Percentiles rank a stretch among this genome's conserved stretches.
Conservation (phyloP, 345 rosid genomes). For the Eucalyptus victrix region DNA sequence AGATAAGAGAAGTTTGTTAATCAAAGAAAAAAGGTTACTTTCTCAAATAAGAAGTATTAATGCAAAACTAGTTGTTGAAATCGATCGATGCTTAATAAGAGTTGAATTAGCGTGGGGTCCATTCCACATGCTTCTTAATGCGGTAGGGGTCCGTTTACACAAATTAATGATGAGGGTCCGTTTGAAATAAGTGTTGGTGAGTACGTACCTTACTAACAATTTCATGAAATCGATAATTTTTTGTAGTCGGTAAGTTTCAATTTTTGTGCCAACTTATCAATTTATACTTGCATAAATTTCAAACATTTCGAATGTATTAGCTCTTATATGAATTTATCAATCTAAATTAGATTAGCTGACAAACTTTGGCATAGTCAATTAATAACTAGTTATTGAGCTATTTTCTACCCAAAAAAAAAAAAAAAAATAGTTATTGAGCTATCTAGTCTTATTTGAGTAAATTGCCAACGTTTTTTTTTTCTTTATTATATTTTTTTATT, state of each 20-base stretch:
- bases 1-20: neutral
- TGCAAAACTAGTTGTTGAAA: neutral
- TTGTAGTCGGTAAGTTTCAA: neutral
- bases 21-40: neutral
- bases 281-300: neutral
- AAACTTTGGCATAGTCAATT: neutral
- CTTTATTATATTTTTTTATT: neutral
- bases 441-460: neutral
- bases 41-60: neutral
- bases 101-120: neutral
- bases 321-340: neutral
- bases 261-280: neutral
- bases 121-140: neutral
- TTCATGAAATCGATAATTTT: neutral
- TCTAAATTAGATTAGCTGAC: neutral
- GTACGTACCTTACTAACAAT: neutral
- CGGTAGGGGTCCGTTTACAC: neutral
- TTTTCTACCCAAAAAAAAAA: too few relatives aligned
- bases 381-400: too few relatives aligned
- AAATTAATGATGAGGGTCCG: neutral
- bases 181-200: slow-evolving; percentile 40
- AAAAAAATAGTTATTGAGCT: neutral
- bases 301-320: neutral
- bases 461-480: neutral
- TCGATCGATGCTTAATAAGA: neutral